Conservation (phyloP, 768 basidiomycete species). For the Albatrellus ellisii region DNA sequence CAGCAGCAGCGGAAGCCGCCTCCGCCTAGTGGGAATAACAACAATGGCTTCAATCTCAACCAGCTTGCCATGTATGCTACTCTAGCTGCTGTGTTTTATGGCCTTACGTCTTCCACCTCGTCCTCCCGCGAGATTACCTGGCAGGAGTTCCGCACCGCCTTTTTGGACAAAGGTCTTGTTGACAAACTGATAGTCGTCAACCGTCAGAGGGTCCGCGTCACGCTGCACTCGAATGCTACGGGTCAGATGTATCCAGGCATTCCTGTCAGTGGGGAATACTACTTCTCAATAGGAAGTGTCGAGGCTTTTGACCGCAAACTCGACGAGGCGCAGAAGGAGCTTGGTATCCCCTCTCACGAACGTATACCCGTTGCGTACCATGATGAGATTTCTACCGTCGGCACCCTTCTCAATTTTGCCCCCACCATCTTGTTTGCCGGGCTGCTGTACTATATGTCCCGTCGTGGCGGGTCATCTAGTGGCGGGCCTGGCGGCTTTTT, state of each 20-base stretch:
- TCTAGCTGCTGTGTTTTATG: conserved; percentile 50
- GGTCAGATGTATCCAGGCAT: conserved; percentile 61
- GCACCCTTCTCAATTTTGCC: conserved; percentile 78
- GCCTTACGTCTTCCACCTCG: conserved; percentile 34
- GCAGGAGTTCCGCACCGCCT: conserved; percentile 97
- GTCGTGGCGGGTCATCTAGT: conserved; percentile 42
- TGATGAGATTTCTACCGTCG: conserved; percentile 81
- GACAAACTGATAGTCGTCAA: conserved; percentile 91
- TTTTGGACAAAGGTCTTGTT: conserved; percentile 93
- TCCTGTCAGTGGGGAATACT: conserved; percentile 51
- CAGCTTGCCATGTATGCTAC: conserved; percentile 49
- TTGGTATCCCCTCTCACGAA: conserved; percentile 84
- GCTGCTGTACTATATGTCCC: conserved; percentile 78
- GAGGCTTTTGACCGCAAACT: conserved; percentile 95
- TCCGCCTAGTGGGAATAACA: conserved; percentile 31
- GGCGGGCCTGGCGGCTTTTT: conserved; percentile 84
- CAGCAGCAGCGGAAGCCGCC: conserved; percentile 28
- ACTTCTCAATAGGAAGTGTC: conserved; percentile 95
- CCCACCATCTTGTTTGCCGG: conserved; percentile 91
- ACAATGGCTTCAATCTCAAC: conserved; percentile 40
- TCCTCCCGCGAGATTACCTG: conserved; percentile 89
- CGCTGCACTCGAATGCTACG: conserved; percentile 83
- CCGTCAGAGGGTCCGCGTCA: conserved; percentile 79
- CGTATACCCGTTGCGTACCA: conserved; percentile 95
- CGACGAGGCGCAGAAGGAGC: conserved; percentile 84